phyloP scores from a whole-genome alignment of 257 asterid genomes.

The Lycium ferocissimum region DNA sequence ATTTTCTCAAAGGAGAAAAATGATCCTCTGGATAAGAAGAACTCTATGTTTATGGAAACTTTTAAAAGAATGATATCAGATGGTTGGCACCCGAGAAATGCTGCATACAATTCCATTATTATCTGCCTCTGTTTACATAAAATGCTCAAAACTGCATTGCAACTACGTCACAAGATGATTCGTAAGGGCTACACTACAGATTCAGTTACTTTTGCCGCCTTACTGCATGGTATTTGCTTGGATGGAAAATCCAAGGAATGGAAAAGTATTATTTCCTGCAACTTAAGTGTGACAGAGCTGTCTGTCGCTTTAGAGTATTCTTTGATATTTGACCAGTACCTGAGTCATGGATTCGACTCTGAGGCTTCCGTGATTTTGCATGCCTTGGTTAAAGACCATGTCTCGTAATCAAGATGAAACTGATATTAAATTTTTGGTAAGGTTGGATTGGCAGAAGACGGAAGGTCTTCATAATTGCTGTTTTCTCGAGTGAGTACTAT shows the following conservation, averaged over 20 bases:
- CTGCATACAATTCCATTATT: conserved; percentile 73
- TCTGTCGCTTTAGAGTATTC: conserved; percentile 59
- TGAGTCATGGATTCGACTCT: conserved; percentile 47
- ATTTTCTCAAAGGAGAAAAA: conserved; percentile 30
- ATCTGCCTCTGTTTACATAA: conserved; percentile 71
- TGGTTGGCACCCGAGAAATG: conserved; percentile 59
- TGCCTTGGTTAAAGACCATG: conserved; percentile 49
- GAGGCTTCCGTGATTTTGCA: conserved; percentile 71
- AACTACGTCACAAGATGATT: conserved; percentile 56
- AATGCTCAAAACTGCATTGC: conserved; percentile 66
- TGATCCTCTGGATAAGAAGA: conserved; percentile 33
- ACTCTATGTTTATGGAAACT: conserved; percentile 62
- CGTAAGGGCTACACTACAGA: conserved; percentile 54
- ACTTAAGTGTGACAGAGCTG: conserved; percentile 54
- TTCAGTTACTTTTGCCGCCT: conserved; percentile 66
- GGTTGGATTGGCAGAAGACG: conserved; percentile 28
- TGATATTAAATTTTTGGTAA: conserved; percentile 30
- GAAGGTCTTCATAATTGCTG: neutral
- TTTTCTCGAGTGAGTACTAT: neutral
- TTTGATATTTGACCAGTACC: conserved; percentile 55
- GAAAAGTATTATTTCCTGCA: conserved; percentile 59
- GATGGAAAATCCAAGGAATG: conserved; percentile 73
- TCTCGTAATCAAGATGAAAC: conserved; percentile 32
- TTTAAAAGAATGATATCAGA: conserved; percentile 62
- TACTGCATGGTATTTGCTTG: conserved; percentile 71